phyloP scores from a whole-genome alignment of 129 eudicot genomes.

The sunflower (Helianthus annuus) region HanXRQr2.0-SUNRISE NC_035444.2:2948385-2948884 shows the following conservation, averaged over 20 bases:
- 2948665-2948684: not conserved
- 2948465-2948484: slow-evolving; percentile 63
- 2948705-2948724: no score
- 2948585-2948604: not conserved
- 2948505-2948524: slow-evolving; percentile 68
- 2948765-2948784: not conserved
- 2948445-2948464: slow-evolving; percentile 46
- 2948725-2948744: no score
- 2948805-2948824: not conserved
- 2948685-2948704: no score
- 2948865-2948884: not conserved
- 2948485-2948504: slow-evolving; percentile 72
- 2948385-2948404: not conserved
- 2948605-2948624: not conserved
- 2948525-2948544: slow-evolving; percentile 74
- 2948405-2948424: slow-evolving; percentile 60
- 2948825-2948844: not conserved
- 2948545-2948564: not conserved
- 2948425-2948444: slow-evolving; percentile 75
- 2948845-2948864: not conserved
- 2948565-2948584: not conserved
- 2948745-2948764: not conserved
- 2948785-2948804: not conserved
- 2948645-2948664: not conserved
- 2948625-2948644: not conserved